Evolutionary conservation across 2,329 filamentous ascomycete species (phyloP), one percentile per base, ranked within the genome.

Genomic region (Epichloe aotearoae): DNA sequence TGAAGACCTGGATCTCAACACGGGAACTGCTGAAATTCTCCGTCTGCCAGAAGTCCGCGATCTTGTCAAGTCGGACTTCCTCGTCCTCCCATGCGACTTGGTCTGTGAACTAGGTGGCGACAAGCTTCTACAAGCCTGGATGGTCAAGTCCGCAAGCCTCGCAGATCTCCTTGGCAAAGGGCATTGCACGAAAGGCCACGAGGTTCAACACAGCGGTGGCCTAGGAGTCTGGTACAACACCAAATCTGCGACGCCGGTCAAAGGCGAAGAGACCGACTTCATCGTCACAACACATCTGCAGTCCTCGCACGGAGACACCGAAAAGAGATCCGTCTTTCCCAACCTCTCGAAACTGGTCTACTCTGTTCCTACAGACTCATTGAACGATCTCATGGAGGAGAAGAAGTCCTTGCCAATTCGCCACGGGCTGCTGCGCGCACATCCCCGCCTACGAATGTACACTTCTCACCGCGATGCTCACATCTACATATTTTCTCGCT

Each of bases 221-320:
- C 72, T 97, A 38, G 84, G 86, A 5, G 86, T 98, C 1, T 97
- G 86, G 82, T 97, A 96, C 66, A 81, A 91, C 61, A 95, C 89
- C 2, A 88, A 88, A 63, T 68, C 71, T 2, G 84, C 85, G 54
- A 82, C 80, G 5, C 80, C 82, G 37, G 77, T 91, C 55, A 97
- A 96, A 69, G 84, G 84, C 44, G 88, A 96, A 65, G 89, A 95
- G 65, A 93, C 88, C 2, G 91, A 97, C 62, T 96, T 96, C 64
- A 79, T 96, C 59, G 87, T 84, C 8, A 88, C 86, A 1, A 77
- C 85, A 0, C 81, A 86, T 3, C 70, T 93, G 5, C 71, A 81
- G 3, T 62, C 73, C 4, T 73, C 81, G 10, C 74, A 80, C 0
- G 51, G 59, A 4, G 57, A 58, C 3, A 54, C 62, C 15, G 64